A percentile compares a stretch with the other conserved stretches of the same genome.
Conservation (phyloP, 805 yeast species). For the Lipomyces orientalis region DNA sequence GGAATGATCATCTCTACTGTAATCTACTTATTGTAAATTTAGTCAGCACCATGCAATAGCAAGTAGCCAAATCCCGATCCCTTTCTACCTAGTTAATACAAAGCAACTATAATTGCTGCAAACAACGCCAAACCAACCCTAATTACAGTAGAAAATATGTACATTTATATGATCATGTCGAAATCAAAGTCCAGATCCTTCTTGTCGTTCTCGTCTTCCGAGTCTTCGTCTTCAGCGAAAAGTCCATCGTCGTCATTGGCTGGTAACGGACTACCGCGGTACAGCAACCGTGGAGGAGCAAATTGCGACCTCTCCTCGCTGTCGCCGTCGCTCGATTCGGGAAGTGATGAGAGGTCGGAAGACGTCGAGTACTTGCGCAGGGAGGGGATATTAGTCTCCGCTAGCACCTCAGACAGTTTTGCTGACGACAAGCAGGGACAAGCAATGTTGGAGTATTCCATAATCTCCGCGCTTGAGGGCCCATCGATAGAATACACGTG, state of each 20-base stretch:
- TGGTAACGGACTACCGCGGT: not conserved
- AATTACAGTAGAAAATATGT: not conserved
- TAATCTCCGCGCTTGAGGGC: conserved; percentile 1
- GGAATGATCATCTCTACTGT: no score
- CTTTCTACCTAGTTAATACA: no score
- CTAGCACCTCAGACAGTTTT: not conserved
- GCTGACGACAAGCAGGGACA: not conserved
- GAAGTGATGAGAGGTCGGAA: not conserved
- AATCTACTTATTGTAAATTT: no score
- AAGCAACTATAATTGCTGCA: not conserved
- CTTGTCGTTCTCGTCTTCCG: conserved; percentile 13
- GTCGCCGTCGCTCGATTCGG: not conserved
- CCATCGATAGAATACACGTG: conserved; percentile 3
- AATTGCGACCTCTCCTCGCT: not conserved
- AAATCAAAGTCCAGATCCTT: conserved; percentile 10
- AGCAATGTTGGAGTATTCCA: not conserved
- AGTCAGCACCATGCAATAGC: no score
- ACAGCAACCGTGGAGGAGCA: not conserved
- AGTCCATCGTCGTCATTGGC: not conserved
- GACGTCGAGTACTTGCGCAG: not conserved
- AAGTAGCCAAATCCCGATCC: no score
- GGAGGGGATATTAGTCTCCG: not conserved
- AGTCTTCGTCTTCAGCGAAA: not conserved
- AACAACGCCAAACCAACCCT: not conserved
- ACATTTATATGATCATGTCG: conserved; percentile 10